phyloP scores from a whole-genome alignment of 208 protist genomes.

The Crithidia fasciculata region DNA sequence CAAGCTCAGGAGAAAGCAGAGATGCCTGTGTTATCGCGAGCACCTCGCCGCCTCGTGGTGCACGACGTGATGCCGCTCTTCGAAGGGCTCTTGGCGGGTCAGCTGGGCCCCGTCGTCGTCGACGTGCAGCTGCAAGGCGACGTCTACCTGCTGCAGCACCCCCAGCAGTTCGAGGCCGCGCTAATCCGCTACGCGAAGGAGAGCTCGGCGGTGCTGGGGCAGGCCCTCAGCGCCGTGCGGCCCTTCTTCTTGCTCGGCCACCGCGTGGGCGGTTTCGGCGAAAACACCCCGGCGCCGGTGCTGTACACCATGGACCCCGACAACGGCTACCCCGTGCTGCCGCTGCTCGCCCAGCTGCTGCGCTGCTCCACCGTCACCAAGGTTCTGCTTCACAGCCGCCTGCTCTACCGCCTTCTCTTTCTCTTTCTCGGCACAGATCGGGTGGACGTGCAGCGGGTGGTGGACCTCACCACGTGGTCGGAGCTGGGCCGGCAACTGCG shows the following conservation, averaged over 20 bases:
- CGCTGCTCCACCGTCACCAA: constrained; percentile 44
- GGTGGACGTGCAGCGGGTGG: constrained; percentile 59
- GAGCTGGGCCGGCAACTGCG: constrained; percentile 37
- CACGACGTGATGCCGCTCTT: constrained; percentile 56
- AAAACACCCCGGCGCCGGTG: constrained; percentile 17
- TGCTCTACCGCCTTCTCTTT: constrained; percentile 72
- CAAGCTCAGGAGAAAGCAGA: too few species aligned
- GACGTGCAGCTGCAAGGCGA: constrained; percentile 63
- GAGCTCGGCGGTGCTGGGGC: constrained; percentile 31
- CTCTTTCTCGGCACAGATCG: constrained; percentile 79
- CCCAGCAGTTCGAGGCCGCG: constrained; percentile 41
- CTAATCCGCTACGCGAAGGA: constrained; percentile 42
- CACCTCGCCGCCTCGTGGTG: constrained; percentile 15
- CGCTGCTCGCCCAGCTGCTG: constrained; percentile 65
- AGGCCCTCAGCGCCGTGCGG: constrained; percentile 34
- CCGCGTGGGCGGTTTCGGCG: not conserved
- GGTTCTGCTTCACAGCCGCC: constrained; percentile 51
- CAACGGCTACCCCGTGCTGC: constrained; percentile 43
- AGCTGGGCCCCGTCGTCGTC: constrained; percentile 62
- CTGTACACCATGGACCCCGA: constrained; percentile 54
- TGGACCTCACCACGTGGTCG: constrained; percentile 59
- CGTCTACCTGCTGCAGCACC: constrained; percentile 43
- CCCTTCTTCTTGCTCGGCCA: constrained; percentile 48
- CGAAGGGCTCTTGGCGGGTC: constrained; percentile 46
- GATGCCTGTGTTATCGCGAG: not conserved